Percentiles rank a stretch among this genome's conserved stretches.
Evolutionary conservation across 2,329 filamentous ascomycete species (phyloP).

Genomic region (Colletotrichum sp.): DNA sequence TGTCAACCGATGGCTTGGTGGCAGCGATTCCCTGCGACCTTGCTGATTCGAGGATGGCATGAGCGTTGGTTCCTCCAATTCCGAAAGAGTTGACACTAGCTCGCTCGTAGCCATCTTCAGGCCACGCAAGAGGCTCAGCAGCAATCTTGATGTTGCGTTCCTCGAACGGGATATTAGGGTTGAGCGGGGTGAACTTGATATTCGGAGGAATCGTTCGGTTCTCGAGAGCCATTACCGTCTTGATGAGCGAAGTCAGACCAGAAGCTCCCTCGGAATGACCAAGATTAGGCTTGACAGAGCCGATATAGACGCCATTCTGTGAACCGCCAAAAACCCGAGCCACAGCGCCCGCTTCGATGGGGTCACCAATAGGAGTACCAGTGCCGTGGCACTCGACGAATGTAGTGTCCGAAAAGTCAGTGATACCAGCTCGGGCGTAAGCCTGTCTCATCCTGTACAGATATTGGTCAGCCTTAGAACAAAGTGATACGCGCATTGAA

Average conservation of each 20-base stretch:
- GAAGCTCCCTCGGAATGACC: constrained; percentile 40
- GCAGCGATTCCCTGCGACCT: background rate
- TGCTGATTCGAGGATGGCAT: constrained; percentile 25
- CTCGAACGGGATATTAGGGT: constrained; percentile 14
- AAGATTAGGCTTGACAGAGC: constrained; percentile 39
- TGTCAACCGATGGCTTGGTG: background rate
- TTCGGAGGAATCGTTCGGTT: constrained; percentile 4
- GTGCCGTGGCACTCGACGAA: constrained; percentile 24
- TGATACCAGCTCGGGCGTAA: background rate
- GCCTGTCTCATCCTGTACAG: background rate
- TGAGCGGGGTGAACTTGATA: constrained; percentile 11
- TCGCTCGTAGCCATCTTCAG: constrained; percentile 25
- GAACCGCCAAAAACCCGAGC: constrained; percentile 27
- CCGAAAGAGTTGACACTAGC: constrained; percentile 40
- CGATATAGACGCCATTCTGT: constrained; percentile 26
- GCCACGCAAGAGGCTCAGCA: constrained; percentile 26
- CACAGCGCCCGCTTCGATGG: constrained; percentile 40
- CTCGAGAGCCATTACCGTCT: constrained; percentile 30
- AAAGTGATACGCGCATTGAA: background rate
- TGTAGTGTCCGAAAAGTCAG: background rate
- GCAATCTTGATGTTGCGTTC: constrained; percentile 28
- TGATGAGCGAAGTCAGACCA: constrained; percentile 34
- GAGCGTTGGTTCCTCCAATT: constrained; percentile 29
- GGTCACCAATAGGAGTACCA: constrained; percentile 51
- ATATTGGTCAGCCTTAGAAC: background rate